Base-by-base conservation (phyloP, 2,329 filamentous ascomycete genomes). In the Colletotrichum sp. region DNA sequence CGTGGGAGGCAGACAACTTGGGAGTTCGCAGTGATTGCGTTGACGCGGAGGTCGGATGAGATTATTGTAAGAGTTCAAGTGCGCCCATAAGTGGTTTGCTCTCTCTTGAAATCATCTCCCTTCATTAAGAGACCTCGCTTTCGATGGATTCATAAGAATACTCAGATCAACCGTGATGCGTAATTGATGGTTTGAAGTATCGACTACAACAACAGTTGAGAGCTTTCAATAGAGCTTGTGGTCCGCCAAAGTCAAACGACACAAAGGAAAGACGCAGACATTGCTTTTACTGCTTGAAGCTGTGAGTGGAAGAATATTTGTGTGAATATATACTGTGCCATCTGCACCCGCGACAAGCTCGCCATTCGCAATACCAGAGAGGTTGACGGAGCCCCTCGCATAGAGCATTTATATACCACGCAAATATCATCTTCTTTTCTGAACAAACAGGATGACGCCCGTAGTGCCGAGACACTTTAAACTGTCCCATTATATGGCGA, bases 91-190 rank as follows among this genome's bases (percentile, higher is more conserved):
- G 15, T 6, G n/a, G 44, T 19, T 49, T 0, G 3, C 9, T 49
- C 1, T 4, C 19, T 49, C 5, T n/a, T 19, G 1, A 49, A 12
- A 49, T 12, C 5, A 5, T 49, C 19, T 12, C 44, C 6, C 9
- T 4, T 22, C 44, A 22, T 49, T 12, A 6, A 2, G 5, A 12
- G 3, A 1, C 11, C 19, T 49, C 19, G 19, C 11, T 12, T 49
- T 6, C 5, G 6, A 49, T 12, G 44, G n/a, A 49, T 49, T 49
- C 19, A 22, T 6, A 2, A 49, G 19, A 12, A 49, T 49, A 49
- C 6, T 13, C 2, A 49, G 19, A 22, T 49, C 36, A 7, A 13
- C 11, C 0, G 44, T 12, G n/a, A 7, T 0, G 3, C 3, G n/a
- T 12, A 7, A 49, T 22, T 22, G n/a, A 22, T 49, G 6, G 9